Conservation (phyloP, 2,329 filamentous ascomycete genomes). For the Berkeleyomyces basicola region DNA sequence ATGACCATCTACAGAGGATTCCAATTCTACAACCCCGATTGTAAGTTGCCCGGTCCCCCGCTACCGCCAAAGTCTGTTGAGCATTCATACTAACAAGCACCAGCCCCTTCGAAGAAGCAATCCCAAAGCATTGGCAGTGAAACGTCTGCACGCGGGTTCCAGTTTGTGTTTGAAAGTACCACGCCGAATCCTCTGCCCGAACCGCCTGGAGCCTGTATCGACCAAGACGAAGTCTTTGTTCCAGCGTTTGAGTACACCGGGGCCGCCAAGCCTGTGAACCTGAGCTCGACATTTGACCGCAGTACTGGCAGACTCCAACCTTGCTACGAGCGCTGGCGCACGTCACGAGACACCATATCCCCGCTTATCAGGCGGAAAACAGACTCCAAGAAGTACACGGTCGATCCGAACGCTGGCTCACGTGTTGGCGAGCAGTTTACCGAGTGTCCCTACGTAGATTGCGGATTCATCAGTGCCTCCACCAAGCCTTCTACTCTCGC, state of each 20-base stretch:
- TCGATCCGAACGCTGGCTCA: background rate
- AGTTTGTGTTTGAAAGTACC: background rate
- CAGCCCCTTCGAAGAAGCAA: background rate
- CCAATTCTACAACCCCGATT: background rate
- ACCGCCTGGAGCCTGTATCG: background rate
- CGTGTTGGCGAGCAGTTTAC: background rate
- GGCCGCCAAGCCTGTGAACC: background rate
- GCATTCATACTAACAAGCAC: background rate
- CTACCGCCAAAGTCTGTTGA: too few relatives aligned
- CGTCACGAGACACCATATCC: background rate
- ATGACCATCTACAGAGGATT: background rate
- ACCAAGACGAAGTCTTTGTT: background rate
- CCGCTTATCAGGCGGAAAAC: background rate
- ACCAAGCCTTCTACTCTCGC: background rate
- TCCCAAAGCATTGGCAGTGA: background rate
- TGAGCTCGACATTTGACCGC: background rate
- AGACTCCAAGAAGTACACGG: background rate
- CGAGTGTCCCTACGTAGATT: conserved; percentile 8
- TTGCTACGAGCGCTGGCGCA: conserved; percentile 4
- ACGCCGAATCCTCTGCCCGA: background rate
- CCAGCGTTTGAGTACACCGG: conserved; percentile 5
- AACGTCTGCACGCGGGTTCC: background rate
- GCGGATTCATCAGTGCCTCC: conserved; percentile 3
- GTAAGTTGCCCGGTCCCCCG: too few relatives aligned
- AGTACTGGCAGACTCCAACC: conserved; percentile 2